Conservation (phyloP, 805 yeast genomes). For the Schwanniomyces sp. region DNA sequence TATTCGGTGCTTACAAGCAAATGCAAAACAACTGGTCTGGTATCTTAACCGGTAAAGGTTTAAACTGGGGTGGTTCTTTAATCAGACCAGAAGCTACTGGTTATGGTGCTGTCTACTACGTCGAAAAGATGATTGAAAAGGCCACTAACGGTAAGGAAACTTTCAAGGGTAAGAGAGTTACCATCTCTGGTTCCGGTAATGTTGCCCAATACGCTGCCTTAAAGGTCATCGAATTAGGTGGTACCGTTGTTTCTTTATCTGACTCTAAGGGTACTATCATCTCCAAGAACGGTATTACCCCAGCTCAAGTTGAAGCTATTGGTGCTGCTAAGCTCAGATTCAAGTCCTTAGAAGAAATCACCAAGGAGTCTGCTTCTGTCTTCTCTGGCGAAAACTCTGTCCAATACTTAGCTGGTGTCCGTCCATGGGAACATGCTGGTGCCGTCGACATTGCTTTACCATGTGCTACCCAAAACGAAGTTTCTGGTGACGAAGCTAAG, state of each 20-base stretch:
- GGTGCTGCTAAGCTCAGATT: constrained; percentile 78
- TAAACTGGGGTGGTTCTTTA: constrained; percentile 98
- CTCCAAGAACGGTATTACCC: constrained; percentile 76
- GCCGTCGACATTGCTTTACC: constrained; percentile 95
- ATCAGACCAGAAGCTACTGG: constrained; percentile 99
- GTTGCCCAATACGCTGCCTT: constrained; percentile 99
- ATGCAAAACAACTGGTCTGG: constrained; percentile 93
- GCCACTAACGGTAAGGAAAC: constrained; percentile 88
- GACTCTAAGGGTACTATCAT: constrained; percentile 93
- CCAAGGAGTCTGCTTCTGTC: constrained; percentile 50
- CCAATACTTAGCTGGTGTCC: constrained; percentile 86
- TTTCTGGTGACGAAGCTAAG: constrained; percentile 94
- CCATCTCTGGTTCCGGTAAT: constrained; percentile 97
- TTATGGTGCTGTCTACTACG: constrained; percentile 95
- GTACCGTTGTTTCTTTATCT: constrained; percentile 87
- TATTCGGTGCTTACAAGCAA: constrained; percentile 95
- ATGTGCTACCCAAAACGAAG: constrained; percentile 98
- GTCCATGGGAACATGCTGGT: constrained; percentile 95
- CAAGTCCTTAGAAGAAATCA: constrained; percentile 70
- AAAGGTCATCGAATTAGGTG: constrained; percentile 96
- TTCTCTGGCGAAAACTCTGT: constrained; percentile 55
- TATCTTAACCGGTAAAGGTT: constrained; percentile 96
- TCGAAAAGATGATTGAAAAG: constrained; percentile 94
- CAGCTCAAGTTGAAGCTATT: constrained; percentile 75
- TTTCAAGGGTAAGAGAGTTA: constrained; percentile 90